These are phyloP conservation scores for Phalaenopsis hybrid DNA, from an alignment of 116 monocot species.

Conservation along the genomic window DNA sequence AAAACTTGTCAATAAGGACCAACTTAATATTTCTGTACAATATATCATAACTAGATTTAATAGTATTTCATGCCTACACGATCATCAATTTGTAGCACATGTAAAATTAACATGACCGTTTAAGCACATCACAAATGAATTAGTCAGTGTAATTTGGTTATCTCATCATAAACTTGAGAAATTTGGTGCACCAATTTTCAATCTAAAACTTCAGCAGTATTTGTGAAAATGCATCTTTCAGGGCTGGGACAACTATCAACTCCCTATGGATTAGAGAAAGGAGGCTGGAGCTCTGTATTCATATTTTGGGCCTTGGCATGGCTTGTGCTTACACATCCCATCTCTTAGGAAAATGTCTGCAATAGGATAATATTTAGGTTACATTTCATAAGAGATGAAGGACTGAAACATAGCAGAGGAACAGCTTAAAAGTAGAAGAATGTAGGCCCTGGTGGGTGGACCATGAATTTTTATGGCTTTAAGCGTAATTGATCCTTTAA, in stretches of 20 bases:
- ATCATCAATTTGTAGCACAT: not conserved
- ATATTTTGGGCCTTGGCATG: slow-evolving; percentile 53
- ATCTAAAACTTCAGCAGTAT: not conserved
- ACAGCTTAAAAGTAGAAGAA: no score
- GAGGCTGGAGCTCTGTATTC: slow-evolving; percentile 61
- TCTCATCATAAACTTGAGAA: no score
- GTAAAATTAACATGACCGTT: no score
- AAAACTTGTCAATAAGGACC: no score
- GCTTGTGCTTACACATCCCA: slow-evolving; percentile 70
- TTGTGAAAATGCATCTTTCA: slow-evolving; percentile 4
- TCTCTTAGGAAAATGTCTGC: slow-evolving; percentile 63
- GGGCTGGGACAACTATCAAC: slow-evolving; percentile 78
- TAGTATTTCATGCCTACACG: not conserved
- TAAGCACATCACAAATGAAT: no score
- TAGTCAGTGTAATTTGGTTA: no score
- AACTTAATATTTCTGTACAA: not conserved
- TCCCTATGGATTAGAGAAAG: slow-evolving; percentile 69
- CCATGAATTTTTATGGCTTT: no score
- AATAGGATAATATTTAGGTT: not conserved
- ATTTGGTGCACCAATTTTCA: not conserved
- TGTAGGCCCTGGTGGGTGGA: no score
- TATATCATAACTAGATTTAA: not conserved
- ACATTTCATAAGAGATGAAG: not conserved
- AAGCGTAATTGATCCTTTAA: no score
- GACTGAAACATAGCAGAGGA: no score